Evolutionary conservation across 129 eudicot genomes (phyloP), one percentile per base, ranked within the genome.

Genomic region (Escallonia herrerae): DNA sequence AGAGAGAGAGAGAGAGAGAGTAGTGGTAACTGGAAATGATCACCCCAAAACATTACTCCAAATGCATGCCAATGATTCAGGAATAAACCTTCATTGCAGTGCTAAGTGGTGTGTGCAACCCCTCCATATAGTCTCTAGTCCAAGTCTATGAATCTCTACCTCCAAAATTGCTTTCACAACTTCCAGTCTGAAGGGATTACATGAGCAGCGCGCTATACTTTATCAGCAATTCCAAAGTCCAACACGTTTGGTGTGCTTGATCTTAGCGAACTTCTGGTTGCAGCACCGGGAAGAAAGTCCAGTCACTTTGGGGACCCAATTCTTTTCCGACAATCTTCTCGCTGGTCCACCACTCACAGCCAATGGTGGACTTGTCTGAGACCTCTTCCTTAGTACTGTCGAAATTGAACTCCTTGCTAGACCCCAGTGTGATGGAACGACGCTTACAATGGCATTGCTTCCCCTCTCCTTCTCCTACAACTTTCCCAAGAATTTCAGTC

Each of bases 261-360:
- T 58, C 68, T 90, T 72, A 93, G 76, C 91, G 83, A 76, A 84
- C 90, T 12, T 82, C 86, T 55, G 99, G 77, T 46, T 85, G 91
- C 69, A 88, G 67, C 95, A 82, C 72, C 8, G 98, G 96, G 62
- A 88, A 89, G 82, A 93, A 93, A 40, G 85, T 86, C 98, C 98
- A 93, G 84, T 83, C 84, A 65, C 82, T 81, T 41, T 72, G 74
- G 44, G 89, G 74, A 40, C 82, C 95, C n/a, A 62, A 61, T 58
- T 83, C 84, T 39, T 76, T 82, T 8, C 74, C 73, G 22, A 57
- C 84, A 41, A 67, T 78, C 72, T 80, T 77, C 59, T 83, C 89
- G 15, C 76, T 75, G 9, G 84, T 79, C 94, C 94, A 86, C 95
- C 95, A 86, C 66, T 83, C 86, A 50, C 69, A 66, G 58, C 76